Evolutionary conservation across 176 grass and related monocot genomes (phyloP), one percentile per base, ranked within the genome.

Genomic region (Cymbopogon citratus): DNA sequence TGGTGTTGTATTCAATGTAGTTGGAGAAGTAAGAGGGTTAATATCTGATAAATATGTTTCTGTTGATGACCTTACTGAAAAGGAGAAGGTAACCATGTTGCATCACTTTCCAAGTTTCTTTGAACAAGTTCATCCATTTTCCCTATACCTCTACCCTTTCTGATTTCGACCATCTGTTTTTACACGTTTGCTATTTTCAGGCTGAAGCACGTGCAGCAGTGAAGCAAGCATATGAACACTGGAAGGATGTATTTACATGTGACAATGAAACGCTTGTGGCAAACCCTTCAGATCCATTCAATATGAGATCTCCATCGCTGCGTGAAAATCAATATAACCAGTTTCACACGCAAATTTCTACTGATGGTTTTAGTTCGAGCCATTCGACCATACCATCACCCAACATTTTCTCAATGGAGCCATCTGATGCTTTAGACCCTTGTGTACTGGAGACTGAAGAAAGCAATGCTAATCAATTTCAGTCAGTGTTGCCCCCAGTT

Each of bases 21-120:
- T 99, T 54, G 92, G 95, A 84, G 92, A 93, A 85, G 49, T 88
- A 46, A 88, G 73, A 80, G 96, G 92, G 63, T 67, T 91, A 78
- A 71, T 91, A 62, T 84, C 75, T 24, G 89, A 90, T 62, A 84
- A 84, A 35, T 90, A 91, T 63, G 54, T 99, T 67, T 63, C 73
- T 59, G 70, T 93, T 71, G 49, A 88, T 39, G 80, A 85, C 75
- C 82, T 99, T 57, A 52, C 48, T 27, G 88, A 99, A 69, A 88
- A 88, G 18, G 88, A 93, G 51, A 93, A 77, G 83, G 96, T 99
- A 85, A 69, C 73, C 64, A 63, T 23, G 57, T 69, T 13, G 52
- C 31, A 74, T 60, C 14, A 5, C n/a, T 49, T n/a, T 66, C 15
- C 49, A 60, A 23, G 34, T 80, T 54, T 54, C 19, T 68, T 81